A percentile compares a stretch with the other conserved stretches of the same genome.
phyloP scores from a whole-genome alignment of 1,139 yeast species.

The Kluyveromyces sp. region DNA sequence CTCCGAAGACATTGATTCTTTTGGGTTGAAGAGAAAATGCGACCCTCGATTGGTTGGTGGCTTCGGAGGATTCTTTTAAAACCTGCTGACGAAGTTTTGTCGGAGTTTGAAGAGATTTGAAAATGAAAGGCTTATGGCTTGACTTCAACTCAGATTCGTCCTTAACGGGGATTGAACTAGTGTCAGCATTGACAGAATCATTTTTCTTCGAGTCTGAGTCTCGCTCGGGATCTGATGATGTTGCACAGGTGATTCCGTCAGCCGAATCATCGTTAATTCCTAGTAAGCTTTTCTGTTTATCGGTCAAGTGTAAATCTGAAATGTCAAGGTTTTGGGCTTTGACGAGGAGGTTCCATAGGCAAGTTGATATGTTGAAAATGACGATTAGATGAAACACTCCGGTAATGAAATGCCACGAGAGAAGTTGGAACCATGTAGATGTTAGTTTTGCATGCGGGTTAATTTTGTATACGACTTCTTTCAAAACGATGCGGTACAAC shows the following conservation, averaged over 20 bases:
- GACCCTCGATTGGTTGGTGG: constrained; percentile 5
- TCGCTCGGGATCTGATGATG: neutral
- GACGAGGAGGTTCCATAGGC: constrained; percentile 33
- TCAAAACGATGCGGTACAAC: constrained; percentile 4
- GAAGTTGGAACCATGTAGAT: constrained; percentile 9
- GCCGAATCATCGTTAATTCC: constrained; percentile 35
- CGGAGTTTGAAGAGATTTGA: constrained; percentile 30
- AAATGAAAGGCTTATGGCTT: constrained; percentile 28
- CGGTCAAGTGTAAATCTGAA: constrained; percentile 37
- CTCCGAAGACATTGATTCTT: constrained; percentile 7
- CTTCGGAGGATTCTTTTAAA: constrained; percentile 10
- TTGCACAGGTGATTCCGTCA: constrained; percentile 6
- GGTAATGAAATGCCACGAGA: constrained; percentile 12
- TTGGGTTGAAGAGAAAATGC: constrained; percentile 9
- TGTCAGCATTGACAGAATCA: constrained; percentile 4
- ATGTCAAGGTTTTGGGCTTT: constrained; percentile 33
- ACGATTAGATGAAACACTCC: constrained; percentile 31
- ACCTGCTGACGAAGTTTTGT: constrained; percentile 10
- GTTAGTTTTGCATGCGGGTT: constrained; percentile 10
- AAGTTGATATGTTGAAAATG: constrained; percentile 34
- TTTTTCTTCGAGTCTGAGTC: constrained; percentile 10
- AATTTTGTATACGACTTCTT: constrained; percentile 9
- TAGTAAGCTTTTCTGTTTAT: constrained; percentile 37
- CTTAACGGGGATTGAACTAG: neutral
- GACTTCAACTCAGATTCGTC: constrained; percentile 15